These are phyloP conservation scores for Pelargonium cotyledonis DNA, from an alignment of 441 rosid genomes.

Conservation along the genomic window DNA sequence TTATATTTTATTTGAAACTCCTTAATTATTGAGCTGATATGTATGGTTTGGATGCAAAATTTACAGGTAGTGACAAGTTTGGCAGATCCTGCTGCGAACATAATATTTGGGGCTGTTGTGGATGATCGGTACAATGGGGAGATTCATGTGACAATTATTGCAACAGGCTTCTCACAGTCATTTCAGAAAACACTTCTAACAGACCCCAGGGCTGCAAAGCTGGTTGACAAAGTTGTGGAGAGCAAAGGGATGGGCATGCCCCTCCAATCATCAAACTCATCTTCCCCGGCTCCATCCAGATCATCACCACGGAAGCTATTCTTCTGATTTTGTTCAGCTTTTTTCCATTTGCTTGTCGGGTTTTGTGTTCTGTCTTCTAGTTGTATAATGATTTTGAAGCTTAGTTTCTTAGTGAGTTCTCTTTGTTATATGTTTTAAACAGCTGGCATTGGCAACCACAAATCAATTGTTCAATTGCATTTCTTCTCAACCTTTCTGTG, in stretches of 20 bases:
- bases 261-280: slow-evolving; percentile 34
- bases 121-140: slow-evolving; percentile 95
- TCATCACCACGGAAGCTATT: slow-evolving; percentile 63
- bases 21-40: neutral
- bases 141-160: slow-evolving; percentile 90
- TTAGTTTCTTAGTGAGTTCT: neutral
- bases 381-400: neutral
- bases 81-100: slow-evolving; percentile 97
- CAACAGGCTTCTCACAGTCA: slow-evolving; percentile 94
- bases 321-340: slow-evolving; percentile 35
- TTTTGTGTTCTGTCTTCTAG: slow-evolving; percentile 4
- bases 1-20: neutral
- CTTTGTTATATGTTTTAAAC: too few relatives aligned
- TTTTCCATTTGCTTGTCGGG: neutral
- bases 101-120: slow-evolving; percentile 95
- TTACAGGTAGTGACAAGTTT: slow-evolving; percentile 89
- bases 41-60: neutral
- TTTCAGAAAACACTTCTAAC: slow-evolving; percentile 79
- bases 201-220: slow-evolving; percentile 68
- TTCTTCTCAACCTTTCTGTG: too few relatives aligned
- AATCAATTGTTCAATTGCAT: neutral
- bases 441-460: neutral
- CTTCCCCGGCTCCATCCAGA: slow-evolving; percentile 46
- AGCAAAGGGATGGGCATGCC: slow-evolving; percentile 45
- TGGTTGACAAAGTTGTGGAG: slow-evolving; percentile 46